Base-by-base conservation (phyloP, 495 filamentous ascomycete species). In the Aspergillus avenaceus region DNA sequence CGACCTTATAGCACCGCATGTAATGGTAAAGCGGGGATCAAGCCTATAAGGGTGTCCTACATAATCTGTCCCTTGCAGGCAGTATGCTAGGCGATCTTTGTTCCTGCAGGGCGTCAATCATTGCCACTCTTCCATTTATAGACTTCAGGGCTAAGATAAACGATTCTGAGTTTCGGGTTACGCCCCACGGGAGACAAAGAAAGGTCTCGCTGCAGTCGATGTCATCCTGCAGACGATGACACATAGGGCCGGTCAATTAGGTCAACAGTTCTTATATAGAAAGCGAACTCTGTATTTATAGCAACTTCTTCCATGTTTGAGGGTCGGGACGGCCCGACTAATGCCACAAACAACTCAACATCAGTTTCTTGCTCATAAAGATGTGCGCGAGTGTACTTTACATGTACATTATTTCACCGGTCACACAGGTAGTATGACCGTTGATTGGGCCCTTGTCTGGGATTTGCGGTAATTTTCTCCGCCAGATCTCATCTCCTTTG, bases 201-300 rank as follows among this genome's bases (percentile, higher is more conserved):
- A 18, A n/a, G 24, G 24, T 3, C 24, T 4, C 22, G 0, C 26
- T 45, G 29, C 21, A 19, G 12, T 31, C 42, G 42, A 45, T 45
- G 42, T 45, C 42, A 45, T 32, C 42, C 42, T 45, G 42, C 42
- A 45, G 29, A 31, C 18, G 12, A 31, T 18, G 7, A 18, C 34
- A 38, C 21, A 12, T 3, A 12, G 9, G 9, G 14, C 11, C 29
- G 3, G 29, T 32, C 29, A 4, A 32, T 32, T n/a, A 4, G 9
- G 14, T 6, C 11, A 12, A 3, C 11, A 32, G 4, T 4, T 32
- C 9, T 13, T 4, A 32, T 5, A 32, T 6, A 12, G 4, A 32
- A 32, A 32, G 29, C 29, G 29, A 32, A 4, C 11, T 13, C n/a
- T n/a, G n/a, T n/a, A n/a, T n/a, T n/a, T n/a, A n/a, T n/a, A n/a